These are phyloP conservation scores for Nothophoma quercina DNA, from an alignment of 2,329 filamentous ascomycete genomes.

Conservation along the genomic window DNA sequence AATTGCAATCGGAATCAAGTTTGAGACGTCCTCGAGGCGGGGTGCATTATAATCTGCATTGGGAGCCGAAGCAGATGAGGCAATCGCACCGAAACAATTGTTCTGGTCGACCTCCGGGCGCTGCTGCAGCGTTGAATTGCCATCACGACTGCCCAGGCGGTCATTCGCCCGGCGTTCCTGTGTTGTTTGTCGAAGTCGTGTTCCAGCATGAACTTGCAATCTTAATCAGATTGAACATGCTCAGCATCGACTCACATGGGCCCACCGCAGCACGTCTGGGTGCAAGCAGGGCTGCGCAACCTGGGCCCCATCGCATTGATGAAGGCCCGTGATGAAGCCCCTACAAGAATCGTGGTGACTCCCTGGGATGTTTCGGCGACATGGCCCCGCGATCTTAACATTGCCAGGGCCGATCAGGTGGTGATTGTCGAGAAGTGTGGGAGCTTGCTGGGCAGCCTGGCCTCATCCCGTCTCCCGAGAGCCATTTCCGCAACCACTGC, in stretches of 20 bases:
- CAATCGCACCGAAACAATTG: slow-evolving; percentile 27
- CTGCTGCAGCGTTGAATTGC: slow-evolving; percentile 20
- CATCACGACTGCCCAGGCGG: slow-evolving; percentile 24
- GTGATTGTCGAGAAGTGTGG: slow-evolving; percentile 20
- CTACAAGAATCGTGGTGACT: slow-evolving; percentile 4
- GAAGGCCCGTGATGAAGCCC: slow-evolving; percentile 2
- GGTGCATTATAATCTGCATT: slow-evolving; percentile 20
- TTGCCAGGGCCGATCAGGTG: slow-evolving; percentile 35
- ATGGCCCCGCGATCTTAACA: slow-evolving; percentile 36
- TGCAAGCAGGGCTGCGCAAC: slow-evolving; percentile 7
- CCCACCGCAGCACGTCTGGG: neutral
- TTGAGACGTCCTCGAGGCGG: slow-evolving; percentile 31
- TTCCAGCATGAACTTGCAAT: slow-evolving; percentile 24
- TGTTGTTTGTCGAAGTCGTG: neutral
- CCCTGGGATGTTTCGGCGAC: slow-evolving; percentile 26
- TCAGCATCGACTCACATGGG: slow-evolving; percentile 7
- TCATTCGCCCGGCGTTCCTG: slow-evolving; percentile 21
- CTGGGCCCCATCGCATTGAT: slow-evolving; percentile 14
- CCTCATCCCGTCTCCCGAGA: slow-evolving; percentile 36
- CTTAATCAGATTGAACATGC: slow-evolving; percentile 26
- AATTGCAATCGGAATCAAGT: slow-evolving; percentile 21
- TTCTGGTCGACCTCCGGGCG: slow-evolving; percentile 17
- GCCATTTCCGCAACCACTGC: slow-evolving; percentile 33
- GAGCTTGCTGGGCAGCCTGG: slow-evolving; percentile 18
- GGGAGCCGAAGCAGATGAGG: slow-evolving; percentile 20